A percentile compares a stretch with the other conserved stretches of the same genome.
Conservation (phyloP, 2,329 filamentous ascomycete species). For the Seiridium cupressi region DNA sequence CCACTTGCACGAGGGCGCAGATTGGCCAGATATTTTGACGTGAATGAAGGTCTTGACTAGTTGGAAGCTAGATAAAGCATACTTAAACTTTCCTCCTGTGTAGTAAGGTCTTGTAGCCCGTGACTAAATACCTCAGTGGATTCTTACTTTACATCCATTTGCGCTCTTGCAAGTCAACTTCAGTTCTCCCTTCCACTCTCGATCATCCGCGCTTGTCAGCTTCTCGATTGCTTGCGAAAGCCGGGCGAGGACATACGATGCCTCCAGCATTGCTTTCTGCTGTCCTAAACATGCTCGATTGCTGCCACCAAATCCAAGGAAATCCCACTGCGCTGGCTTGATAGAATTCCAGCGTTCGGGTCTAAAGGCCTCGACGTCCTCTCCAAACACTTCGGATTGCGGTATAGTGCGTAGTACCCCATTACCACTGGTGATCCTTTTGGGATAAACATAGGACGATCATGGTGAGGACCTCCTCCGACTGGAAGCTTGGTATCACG, state of each 20-base stretch:
- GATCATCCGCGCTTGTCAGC: slow-evolving; percentile 4
- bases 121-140: too few relatives aligned
- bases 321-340: slow-evolving; percentile 8
- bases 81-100: too few relatives aligned
- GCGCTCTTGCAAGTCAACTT: slow-evolving; percentile 10
- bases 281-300: slow-evolving; percentile 8
- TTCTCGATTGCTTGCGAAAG: neutral
- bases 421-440: slow-evolving; percentile 2
- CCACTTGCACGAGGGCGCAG: too few relatives aligned
- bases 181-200: slow-evolving; percentile 9
- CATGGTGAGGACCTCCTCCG: slow-evolving; percentile 5
- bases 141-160: slow-evolving; percentile 9
- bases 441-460: slow-evolving; percentile 5
- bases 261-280: slow-evolving; percentile 8
- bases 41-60: too few relatives aligned
- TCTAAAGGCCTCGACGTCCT: slow-evolving; percentile 5
- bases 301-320: slow-evolving; percentile 9
- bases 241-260: slow-evolving; percentile 6
- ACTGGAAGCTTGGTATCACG: slow-evolving; percentile 7
- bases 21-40: too few relatives aligned
- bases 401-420: slow-evolving; percentile 6
- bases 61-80: too few relatives aligned
- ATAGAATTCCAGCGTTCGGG: slow-evolving; percentile 11
- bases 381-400: neutral
- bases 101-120: too few relatives aligned